Evolutionary conservation across 2,329 filamentous ascomycete species (phyloP), one percentile per base, ranked within the genome.

Genomic region (Epichloe gansuensis): DNA sequence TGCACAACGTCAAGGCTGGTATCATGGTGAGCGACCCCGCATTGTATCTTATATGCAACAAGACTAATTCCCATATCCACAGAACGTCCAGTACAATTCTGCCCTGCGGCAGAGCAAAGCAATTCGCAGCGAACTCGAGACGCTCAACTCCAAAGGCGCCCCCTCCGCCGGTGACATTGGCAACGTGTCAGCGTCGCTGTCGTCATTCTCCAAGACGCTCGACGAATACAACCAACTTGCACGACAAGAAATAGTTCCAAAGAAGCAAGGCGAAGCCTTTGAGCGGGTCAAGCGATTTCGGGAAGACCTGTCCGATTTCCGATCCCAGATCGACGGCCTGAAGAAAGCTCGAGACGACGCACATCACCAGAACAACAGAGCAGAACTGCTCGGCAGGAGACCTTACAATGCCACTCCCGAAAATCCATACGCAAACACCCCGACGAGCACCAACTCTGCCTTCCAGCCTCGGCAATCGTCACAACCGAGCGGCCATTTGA

Each of bases 181-280:
- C 63, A 85, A 89, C 68, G 80, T 89, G 57, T 84, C 85, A n/a
- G 84, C 82, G 21, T 87, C 87, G 13, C 72, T 94, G 34, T 82
- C 86, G 43, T 70, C 89, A 54, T 89, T 98, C 67, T 81, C 86
- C 46, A 88, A 93, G 55, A 95, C 89, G 1, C 77, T 98, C 57
- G 90, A 96, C 71, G 90, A 96, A 65, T 98, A 98, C 74, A 81
- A 85, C 62, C 78, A 79, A 51, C 81, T 95, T 34, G 85, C 90
- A 1, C 87, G 87, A 58, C 87, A 91, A 61, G 93, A 98, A 68
- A 81, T 95, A 35, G 90, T 95, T 52, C 79, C 86, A 4, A 85
- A 87, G 54, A 98, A 97, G 70, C 87, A 95, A 60, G 85, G 93
- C 54, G 95, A 97, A 64, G 93, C 91, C 1, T 76, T 81, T 57